A percentile compares a stretch with the other conserved stretches of the same genome.
These are phyloP conservation scores for Paulownia fortunei DNA, from an alignment of 257 asterid genomes.

Conservation along the genomic window DNA sequence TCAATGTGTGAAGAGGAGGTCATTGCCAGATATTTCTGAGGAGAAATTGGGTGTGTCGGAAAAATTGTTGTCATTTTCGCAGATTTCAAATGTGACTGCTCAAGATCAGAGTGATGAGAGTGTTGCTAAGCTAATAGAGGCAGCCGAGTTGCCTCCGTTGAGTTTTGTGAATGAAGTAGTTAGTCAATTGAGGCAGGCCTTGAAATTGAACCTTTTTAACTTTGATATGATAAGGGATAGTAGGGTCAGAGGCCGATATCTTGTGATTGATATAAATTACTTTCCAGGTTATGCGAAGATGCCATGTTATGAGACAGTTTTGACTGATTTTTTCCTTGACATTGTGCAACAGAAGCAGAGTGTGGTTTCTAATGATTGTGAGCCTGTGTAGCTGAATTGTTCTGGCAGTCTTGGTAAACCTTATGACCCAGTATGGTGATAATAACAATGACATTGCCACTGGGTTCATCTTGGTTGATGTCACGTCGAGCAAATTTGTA, in stretches of 20 bases:
- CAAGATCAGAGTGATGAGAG: conserved; percentile 46
- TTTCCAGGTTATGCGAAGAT: conserved; percentile 88
- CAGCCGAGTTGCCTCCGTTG: conserved; percentile 60
- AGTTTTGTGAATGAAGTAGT: conserved; percentile 65
- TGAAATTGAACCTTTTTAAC: conserved; percentile 76
- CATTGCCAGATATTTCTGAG: conserved; percentile 65
- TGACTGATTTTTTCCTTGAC: conserved; percentile 78
- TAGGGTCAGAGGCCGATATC: conserved; percentile 55
- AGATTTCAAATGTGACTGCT: conserved; percentile 64
- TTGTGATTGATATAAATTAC: conserved; percentile 82
- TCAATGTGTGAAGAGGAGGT: conserved; percentile 70
- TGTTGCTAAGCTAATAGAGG: conserved; percentile 48
- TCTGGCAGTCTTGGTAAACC: background rate
- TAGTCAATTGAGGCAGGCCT: conserved; percentile 54
- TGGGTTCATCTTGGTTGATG: conserved; percentile 20
- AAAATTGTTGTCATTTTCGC: conserved; percentile 62
- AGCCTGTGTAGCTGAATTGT: conserved; percentile 18
- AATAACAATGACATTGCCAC: background rate
- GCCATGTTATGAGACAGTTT: conserved; percentile 63
- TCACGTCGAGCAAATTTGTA: background rate
- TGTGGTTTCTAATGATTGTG: conserved; percentile 24
- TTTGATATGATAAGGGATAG: conserved; percentile 80
- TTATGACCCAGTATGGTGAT: background rate
- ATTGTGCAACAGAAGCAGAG: conserved; percentile 42
- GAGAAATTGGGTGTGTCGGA: conserved; percentile 35